These are phyloP conservation scores for Extremus antarcticus DNA, from an alignment of 495 filamentous ascomycete genomes.

Conservation along the genomic window DNA sequence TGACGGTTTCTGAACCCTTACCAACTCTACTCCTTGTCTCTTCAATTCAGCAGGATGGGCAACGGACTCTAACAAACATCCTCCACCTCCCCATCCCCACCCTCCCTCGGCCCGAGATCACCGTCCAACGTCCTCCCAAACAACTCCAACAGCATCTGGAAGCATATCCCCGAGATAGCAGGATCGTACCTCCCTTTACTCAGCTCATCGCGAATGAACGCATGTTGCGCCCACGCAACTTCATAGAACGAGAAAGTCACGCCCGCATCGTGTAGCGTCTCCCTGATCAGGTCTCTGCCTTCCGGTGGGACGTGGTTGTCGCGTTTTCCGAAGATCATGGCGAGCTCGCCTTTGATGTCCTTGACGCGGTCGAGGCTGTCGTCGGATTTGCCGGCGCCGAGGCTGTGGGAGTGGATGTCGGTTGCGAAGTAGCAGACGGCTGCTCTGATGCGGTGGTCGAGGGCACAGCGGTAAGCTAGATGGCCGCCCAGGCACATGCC, in stretches of 20 bases:
- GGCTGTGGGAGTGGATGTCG: constrained; percentile 68
- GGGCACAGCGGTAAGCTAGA: constrained; percentile 69
- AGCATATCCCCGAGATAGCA: constrained; percentile 75
- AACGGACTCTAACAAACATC: constrained; percentile 32
- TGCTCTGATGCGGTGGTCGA: constrained; percentile 65
- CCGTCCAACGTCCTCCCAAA: constrained; percentile 69
- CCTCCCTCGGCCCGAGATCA: constrained; percentile 52
- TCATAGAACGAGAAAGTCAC: constrained; percentile 78
- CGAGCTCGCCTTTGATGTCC: constrained; percentile 71
- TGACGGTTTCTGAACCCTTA: too few species aligned
- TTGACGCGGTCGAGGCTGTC: constrained; percentile 50
- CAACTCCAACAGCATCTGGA: constrained; percentile 79
- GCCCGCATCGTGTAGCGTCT: constrained; percentile 66
- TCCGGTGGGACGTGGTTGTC: constrained; percentile 83
- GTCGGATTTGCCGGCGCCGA: constrained; percentile 60
- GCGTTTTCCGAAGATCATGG: constrained; percentile 77
- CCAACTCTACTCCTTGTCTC: too few species aligned
- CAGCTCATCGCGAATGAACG: constrained; percentile 91
- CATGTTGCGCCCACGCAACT: constrained; percentile 83
- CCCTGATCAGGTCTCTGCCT: constrained; percentile 77
- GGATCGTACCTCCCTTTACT: constrained; percentile 91
- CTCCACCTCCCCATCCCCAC: constrained; percentile 32
- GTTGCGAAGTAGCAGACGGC: constrained; percentile 87
- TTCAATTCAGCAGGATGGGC: too few species aligned
- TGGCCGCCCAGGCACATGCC: constrained; percentile 94